phyloP scores from a whole-genome alignment of 495 filamentous ascomycete species.

The Aspergillus ostianus region DNA sequence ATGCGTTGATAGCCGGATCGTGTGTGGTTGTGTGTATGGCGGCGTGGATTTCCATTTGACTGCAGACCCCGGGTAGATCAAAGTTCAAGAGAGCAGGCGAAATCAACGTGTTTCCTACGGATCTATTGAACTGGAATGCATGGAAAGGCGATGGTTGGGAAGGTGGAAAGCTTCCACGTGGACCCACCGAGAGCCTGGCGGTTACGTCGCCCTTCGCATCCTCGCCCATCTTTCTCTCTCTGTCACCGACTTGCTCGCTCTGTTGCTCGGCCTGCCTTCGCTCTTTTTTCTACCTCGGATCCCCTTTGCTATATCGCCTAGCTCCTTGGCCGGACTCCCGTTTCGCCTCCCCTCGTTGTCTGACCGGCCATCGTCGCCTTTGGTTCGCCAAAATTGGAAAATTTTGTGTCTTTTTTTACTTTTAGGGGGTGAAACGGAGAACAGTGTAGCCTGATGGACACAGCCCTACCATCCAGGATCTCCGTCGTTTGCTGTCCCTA shows the following conservation, averaged over 20 bases:
- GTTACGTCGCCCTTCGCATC: not conserved
- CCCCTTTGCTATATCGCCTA: not conserved
- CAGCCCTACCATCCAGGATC: conserved; percentile 14
- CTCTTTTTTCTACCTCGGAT: not conserved
- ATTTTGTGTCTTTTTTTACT: not conserved
- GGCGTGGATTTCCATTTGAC: not conserved
- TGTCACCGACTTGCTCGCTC: not conserved
- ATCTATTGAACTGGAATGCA: too few species aligned
- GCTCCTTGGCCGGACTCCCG: not conserved
- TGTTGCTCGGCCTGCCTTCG: not conserved
- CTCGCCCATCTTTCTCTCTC: not conserved
- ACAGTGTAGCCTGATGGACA: conserved; percentile 28
- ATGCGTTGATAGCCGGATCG: not conserved
- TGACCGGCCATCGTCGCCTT: not conserved
- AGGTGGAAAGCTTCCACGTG: not conserved
- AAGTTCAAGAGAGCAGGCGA: not conserved
- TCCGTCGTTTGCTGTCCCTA: conserved; percentile 10
- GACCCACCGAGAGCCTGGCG: not conserved
- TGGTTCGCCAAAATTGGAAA: conserved; percentile 9
- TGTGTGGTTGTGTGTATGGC: not conserved
- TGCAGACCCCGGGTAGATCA: not conserved
- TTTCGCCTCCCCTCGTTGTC: not conserved
- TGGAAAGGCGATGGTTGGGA: not conserved
- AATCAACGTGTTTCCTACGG: too few species aligned
- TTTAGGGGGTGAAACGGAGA: conserved; percentile 11